Conservation (phyloP, 306 rosid genomes). For the Trifolium subterraneum region DNA sequence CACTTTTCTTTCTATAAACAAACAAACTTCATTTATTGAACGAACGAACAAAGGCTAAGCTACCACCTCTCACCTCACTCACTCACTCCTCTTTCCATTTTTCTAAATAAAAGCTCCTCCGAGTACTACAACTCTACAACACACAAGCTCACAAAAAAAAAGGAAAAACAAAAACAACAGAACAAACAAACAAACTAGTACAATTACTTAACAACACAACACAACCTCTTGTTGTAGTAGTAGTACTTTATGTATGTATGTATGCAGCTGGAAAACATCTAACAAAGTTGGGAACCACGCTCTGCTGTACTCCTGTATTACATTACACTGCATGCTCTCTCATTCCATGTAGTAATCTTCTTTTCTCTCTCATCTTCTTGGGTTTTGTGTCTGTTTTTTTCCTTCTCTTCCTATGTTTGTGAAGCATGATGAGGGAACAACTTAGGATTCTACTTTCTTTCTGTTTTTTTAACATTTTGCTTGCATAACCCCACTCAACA, state of each 20-base stretch:
- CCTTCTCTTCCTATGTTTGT: background rate
- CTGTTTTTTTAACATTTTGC: slow-evolving; percentile 35
- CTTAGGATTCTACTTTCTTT: slow-evolving; percentile 40
- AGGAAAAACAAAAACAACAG: too few relatives aligned
- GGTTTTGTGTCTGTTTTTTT: slow-evolving; percentile 42
- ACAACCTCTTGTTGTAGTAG: background rate
- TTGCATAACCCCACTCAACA: too few relatives aligned
- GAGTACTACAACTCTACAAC: too few relatives aligned
- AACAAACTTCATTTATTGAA: background rate
- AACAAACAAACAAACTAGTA: too few relatives aligned
- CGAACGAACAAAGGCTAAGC: too few relatives aligned
- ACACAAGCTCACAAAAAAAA: too few relatives aligned
- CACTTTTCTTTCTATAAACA: background rate
- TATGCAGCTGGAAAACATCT: background rate
- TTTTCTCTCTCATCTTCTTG: slow-evolving; percentile 25
- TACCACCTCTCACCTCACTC: too few relatives aligned
- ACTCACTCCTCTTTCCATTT: too few relatives aligned
- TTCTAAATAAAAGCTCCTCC: too few relatives aligned
- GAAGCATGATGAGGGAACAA: slow-evolving; percentile 37
- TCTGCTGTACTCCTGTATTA: background rate
- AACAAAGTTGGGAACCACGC: background rate
- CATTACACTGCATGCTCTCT: slow-evolving; percentile 18
- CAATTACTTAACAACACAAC: too few relatives aligned
- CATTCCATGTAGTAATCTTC: background rate
- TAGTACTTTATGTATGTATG: background rate